These are phyloP conservation scores for Termitomyces bulborhizus DNA, from an alignment of 768 basidiomycete species.

Conservation along the genomic window DNA sequence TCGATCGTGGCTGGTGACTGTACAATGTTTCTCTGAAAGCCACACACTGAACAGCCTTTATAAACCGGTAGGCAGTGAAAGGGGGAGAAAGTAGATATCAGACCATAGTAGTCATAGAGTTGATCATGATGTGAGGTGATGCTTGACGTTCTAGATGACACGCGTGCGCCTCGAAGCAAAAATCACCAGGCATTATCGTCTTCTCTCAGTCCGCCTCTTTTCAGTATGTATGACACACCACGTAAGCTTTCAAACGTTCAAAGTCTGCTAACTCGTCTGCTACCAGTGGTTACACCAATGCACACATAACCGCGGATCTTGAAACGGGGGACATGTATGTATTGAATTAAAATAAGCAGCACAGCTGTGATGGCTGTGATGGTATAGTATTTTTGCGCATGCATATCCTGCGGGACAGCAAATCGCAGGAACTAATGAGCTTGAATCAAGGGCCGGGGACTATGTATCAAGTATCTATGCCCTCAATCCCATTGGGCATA, in stretches of 20 bases:
- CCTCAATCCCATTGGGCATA: too few species aligned
- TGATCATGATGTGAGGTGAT: constrained; percentile 13
- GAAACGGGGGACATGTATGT: background rate
- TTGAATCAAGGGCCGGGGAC: too few species aligned
- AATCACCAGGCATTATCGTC: background rate
- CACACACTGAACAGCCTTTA: background rate
- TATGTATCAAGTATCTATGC: too few species aligned
- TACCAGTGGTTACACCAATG: background rate
- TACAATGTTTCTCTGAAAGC: background rate
- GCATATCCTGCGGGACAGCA: too few species aligned
- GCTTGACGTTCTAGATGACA: constrained; percentile 9
- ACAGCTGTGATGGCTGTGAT: too few species aligned
- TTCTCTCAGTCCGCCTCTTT: background rate
- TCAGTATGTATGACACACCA: background rate
- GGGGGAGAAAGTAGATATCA: constrained; percentile 5
- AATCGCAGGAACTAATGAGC: too few species aligned
- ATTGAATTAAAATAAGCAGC: too few species aligned
- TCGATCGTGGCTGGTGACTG: background rate
- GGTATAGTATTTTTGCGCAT: too few species aligned
- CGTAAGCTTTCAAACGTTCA: background rate
- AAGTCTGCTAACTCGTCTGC: background rate
- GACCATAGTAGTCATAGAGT: constrained; percentile 9
- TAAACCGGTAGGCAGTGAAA: background rate
- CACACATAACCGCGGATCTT: background rate
- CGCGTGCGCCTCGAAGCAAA: background rate